Evolutionary conservation across 2,329 filamentous ascomycete genomes (phyloP), one percentile per base, ranked within the genome.

Genomic region (Diaporthe destruens): DNA sequence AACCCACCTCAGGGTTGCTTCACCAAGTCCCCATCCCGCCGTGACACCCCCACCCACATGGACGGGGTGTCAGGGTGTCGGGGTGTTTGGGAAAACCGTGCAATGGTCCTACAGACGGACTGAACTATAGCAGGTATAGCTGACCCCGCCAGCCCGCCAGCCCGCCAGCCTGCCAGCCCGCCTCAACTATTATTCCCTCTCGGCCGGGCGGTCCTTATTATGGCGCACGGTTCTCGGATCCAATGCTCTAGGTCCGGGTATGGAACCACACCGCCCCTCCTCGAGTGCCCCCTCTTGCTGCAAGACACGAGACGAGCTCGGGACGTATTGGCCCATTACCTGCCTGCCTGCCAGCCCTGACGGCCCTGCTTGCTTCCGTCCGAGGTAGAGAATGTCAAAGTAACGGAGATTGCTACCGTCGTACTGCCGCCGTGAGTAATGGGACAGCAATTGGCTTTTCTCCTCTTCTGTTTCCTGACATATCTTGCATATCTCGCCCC

Each of bases 341-440:
- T 29, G 29, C 29, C n/a, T n/a, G n/a, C n/a, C n/a, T n/a, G n/a
- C n/a, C n/a, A n/a, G n/a, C n/a, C n/a, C n/a, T n/a, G n/a, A n/a
- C n/a, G 34, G 9, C 9, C 42, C 29, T 16, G 25, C 49, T n/a
- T 51, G n/a, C 32, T 47, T 53, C 39, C 39, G 32, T n/a, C 61
- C 44, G 61, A 32, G 32, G 32, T 8, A 6, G 8, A 20, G 9
- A 23, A 25, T 25, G 61, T 53, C 32, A 53, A 39, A 39, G 61
- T 36, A 66, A 66, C 39, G 61, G 57, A 53, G 18, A 66, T 53
- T 66, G 61, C 47, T 51, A 66, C 61, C 44, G 61, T 53, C 16
- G 61, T 39, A 53, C 53, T 66, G 47, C 32, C 12, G 39, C 47
- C 61, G 44, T 66, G 61, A 66, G 47, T 53, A 66, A 66, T 66